A percentile compares a stretch with the other conserved stretches of the same genome.
Evolutionary conservation across 345 rosid species (phyloP).

Genomic region (Durio zibethinus): DNA sequence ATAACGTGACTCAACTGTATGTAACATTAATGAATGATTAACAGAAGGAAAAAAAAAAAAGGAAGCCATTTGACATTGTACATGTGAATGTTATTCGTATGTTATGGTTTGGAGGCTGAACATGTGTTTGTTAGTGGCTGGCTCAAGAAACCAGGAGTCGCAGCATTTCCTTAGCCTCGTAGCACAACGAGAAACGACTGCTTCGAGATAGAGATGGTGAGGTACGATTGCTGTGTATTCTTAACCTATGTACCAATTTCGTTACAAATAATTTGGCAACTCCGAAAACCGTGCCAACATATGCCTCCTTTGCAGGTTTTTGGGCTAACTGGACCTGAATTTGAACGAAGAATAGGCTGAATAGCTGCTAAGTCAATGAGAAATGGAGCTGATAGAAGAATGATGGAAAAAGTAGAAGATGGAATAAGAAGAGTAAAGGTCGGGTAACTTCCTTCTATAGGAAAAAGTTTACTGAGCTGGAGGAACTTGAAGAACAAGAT

Average conservation of each 20-base stretch:
- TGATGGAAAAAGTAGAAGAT: constrained; percentile 18
- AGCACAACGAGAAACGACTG: neutral
- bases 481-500: constrained; percentile 24
- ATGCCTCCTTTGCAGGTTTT: constrained; percentile 26
- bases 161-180: too few relatives aligned
- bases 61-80: too few relatives aligned
- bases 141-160: too few relatives aligned
- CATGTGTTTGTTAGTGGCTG: too few relatives aligned
- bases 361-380: constrained; percentile 6
- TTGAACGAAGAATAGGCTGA: neutral
- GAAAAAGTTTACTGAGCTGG: neutral
- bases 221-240: neutral
- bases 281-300: constrained; percentile 26
- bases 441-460: constrained; percentile 6
- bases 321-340: neutral
- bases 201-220: neutral
- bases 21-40: too few relatives aligned
- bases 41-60: too few relatives aligned
- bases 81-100: too few relatives aligned
- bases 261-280: neutral
- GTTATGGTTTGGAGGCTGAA: too few relatives aligned
- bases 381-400: constrained; percentile 13
- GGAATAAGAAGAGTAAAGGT: neutral
- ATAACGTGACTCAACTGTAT: too few relatives aligned
- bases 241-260: neutral